Percentiles rank a stretch among this genome's conserved stretches.
Evolutionary conservation across 2,329 filamentous ascomycete genomes (phyloP).

Genomic region (Trichoderma semiorbis): DNA sequence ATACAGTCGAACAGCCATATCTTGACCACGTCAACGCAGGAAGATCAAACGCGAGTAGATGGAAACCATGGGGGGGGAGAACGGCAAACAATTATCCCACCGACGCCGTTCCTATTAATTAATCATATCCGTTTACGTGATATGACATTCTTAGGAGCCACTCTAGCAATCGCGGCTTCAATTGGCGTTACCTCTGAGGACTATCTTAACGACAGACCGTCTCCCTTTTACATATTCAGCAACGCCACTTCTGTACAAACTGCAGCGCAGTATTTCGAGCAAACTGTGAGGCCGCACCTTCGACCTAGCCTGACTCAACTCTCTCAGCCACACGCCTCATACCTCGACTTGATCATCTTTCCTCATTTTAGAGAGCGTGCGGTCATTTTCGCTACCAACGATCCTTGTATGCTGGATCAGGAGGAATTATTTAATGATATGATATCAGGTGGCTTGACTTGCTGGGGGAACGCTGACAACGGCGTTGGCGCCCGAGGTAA

Average conservation of each 20-base stretch:
- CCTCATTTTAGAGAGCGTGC: background rate
- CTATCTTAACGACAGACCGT: background rate
- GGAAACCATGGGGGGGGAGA: background rate
- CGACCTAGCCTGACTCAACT: background rate
- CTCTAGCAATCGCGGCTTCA: background rate
- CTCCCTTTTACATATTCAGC: background rate
- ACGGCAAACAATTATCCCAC: background rate
- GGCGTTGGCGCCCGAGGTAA: background rate
- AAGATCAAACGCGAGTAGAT: background rate
- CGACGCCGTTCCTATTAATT: background rate
- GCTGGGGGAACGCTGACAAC: background rate
- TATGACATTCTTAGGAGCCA: background rate
- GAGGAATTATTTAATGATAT: background rate
- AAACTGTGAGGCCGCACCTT: background rate
- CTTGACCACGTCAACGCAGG: background rate
- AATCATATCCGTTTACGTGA: background rate
- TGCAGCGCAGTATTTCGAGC: background rate
- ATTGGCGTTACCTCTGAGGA: background rate
- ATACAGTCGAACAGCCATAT: background rate
- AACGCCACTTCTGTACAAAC: background rate
- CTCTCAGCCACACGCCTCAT: background rate
- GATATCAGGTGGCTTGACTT: background rate
- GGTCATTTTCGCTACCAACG: background rate
- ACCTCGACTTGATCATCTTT: background rate
- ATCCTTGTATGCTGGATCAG: background rate